Evolutionary conservation across 306 rosid genomes (phyloP).

Genomic region (Glycine tomentella): DNA sequence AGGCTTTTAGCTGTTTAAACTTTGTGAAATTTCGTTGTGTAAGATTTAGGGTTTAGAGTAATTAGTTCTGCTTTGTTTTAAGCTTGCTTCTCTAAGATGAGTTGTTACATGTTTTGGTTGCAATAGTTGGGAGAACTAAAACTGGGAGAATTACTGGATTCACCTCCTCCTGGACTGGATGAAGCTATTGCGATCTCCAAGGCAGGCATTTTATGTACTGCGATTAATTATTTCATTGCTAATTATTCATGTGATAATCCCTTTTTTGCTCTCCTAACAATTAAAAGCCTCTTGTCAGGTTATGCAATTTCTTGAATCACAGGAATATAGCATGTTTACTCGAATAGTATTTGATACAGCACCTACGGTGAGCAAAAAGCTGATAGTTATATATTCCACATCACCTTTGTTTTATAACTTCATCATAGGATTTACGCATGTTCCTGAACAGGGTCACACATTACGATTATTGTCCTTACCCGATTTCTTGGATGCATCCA

Average conservation of each 20-base stretch:
- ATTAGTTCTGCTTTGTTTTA: no score
- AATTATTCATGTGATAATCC: constrained; percentile 17
- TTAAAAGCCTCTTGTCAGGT: constrained; percentile 68
- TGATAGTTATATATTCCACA: not conserved
- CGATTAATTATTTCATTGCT: constrained; percentile 31
- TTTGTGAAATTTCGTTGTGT: no score
- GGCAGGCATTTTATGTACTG: constrained; percentile 53
- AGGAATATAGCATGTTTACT: constrained; percentile 86
- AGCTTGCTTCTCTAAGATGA: no score
- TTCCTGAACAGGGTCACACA: constrained; percentile 84
- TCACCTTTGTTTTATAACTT: constrained; percentile 24
- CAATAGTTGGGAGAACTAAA: constrained; percentile 89
- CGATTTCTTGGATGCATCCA: constrained; percentile 94
- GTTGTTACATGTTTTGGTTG: constrained; percentile 38
- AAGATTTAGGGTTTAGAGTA: no score
- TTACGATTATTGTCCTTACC: constrained; percentile 89
- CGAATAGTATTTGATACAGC: constrained; percentile 96
- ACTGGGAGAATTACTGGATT: constrained; percentile 91
- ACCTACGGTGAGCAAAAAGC: constrained; percentile 76
- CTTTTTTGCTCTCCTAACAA: constrained; percentile 21
- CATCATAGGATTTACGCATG: constrained; percentile 33
- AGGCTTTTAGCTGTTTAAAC: no score
- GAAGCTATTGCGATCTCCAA: constrained; percentile 98
- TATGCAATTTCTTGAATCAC: constrained; percentile 91
- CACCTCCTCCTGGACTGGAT: constrained; percentile 99